Percentiles rank a stretch among this genome's conserved stretches.
These are phyloP conservation scores for Cryphonectria japonica DNA, from an alignment of 2,329 filamentous ascomycete species.

Conservation along the genomic window DNA sequence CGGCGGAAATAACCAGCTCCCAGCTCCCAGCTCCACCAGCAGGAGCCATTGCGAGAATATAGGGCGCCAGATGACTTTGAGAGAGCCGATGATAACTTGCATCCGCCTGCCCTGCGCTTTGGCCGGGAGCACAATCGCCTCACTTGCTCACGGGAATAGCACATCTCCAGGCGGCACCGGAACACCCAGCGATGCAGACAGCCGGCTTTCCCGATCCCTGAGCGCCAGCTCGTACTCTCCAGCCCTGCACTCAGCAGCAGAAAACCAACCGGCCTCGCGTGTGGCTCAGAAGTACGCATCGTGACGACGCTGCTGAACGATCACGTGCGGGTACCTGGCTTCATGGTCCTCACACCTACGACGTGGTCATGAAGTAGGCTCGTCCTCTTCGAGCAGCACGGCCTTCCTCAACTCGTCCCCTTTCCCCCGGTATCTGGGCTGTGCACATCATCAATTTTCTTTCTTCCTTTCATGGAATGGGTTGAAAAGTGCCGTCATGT, in stretches of 20 bases:
- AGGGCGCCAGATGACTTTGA: background rate
- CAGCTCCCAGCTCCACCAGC: background rate
- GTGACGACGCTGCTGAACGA: background rate
- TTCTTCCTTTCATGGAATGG: too few species aligned
- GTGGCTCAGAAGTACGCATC: background rate
- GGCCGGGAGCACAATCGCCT: background rate
- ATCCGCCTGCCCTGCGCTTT: background rate
- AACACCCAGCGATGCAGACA: background rate
- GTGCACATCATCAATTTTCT: too few species aligned
- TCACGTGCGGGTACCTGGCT: too few species aligned
- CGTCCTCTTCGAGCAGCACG: slow-evolving; percentile 21
- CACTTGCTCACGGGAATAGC: background rate
- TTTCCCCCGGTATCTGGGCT: too few species aligned
- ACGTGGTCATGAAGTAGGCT: background rate
- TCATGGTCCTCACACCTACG: too few species aligned
- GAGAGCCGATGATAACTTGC: background rate
- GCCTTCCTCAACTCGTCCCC: background rate
- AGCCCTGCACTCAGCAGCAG: background rate
- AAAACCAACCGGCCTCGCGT: background rate
- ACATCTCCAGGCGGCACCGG: background rate
- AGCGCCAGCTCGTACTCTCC: background rate
- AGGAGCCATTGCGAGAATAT: background rate
- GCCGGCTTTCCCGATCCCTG: background rate
- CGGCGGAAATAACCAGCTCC: background rate
- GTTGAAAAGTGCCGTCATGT: background rate